These are phyloP conservation scores for Talaromyces trachyspermus DNA, from an alignment of 495 filamentous ascomycete genomes.

Conservation along the genomic window DNA sequence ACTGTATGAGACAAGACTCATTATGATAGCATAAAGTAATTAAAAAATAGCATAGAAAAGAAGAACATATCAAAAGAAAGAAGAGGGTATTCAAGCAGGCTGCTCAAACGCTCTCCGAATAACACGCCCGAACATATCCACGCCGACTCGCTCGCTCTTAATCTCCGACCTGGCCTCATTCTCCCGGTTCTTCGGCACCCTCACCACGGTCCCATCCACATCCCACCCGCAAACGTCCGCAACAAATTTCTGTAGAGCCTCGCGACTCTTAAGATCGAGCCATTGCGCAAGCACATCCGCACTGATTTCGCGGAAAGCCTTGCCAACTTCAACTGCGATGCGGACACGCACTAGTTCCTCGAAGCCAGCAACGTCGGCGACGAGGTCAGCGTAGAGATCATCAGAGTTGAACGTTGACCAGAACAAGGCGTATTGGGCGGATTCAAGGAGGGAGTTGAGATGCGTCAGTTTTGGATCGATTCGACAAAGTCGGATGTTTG, in stretches of 20 bases:
- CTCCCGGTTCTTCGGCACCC: slow-evolving; percentile 87
- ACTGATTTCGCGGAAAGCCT: slow-evolving; percentile 78
- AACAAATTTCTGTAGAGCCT: slow-evolving; percentile 72
- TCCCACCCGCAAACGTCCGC: slow-evolving; percentile 82
- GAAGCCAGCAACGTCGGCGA: slow-evolving; percentile 90
- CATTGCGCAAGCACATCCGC: slow-evolving; percentile 73
- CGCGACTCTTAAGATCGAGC: slow-evolving; percentile 67
- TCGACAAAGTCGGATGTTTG: slow-evolving; percentile 60
- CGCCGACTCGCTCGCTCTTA: slow-evolving; percentile 81
- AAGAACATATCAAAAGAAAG: neutral
- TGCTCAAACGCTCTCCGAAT: slow-evolving; percentile 88
- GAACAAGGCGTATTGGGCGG: slow-evolving; percentile 81
- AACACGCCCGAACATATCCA: slow-evolving; percentile 77
- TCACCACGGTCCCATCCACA: slow-evolving; percentile 57
- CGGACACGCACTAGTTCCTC: slow-evolving; percentile 91
- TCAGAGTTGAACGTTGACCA: slow-evolving; percentile 89
- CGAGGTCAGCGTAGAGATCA: slow-evolving; percentile 92
- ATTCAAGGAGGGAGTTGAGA: slow-evolving; percentile 78
- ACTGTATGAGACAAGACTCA: neutral
- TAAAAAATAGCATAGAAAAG: neutral
- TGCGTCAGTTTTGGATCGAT: slow-evolving; percentile 76
- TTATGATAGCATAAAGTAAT: too few relatives aligned
- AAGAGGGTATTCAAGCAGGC: slow-evolving; percentile 49
- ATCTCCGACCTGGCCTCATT: slow-evolving; percentile 97
- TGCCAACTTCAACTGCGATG: slow-evolving; percentile 83